These are phyloP conservation scores for Nelumbo lutea DNA, from an alignment of 164 flowering plant species.

Conservation along the genomic window DNA sequence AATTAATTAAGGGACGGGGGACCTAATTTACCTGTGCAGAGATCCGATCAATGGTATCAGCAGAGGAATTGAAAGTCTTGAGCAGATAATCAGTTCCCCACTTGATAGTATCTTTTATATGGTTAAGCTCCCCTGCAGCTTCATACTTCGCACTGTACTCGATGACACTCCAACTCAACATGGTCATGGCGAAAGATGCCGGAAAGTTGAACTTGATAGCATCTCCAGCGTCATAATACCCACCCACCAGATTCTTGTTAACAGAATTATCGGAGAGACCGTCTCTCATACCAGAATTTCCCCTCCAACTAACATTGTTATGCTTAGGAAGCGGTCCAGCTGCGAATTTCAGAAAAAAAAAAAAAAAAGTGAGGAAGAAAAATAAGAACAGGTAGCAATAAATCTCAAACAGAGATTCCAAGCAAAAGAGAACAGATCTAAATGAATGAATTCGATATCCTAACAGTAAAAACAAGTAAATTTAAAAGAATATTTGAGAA, in stretches of 20 bases:
- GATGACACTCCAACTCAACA: conserved; percentile 92
- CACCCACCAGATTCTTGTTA: conserved; percentile 74
- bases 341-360: conserved; percentile 21
- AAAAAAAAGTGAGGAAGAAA: neutral
- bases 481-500: neutral
- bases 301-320: conserved; percentile 86
- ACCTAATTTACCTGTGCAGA: conserved; percentile 56
- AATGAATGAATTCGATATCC: no score
- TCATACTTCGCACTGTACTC: conserved; percentile 90
- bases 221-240: conserved; percentile 95
- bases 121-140: conserved; percentile 84
- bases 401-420: neutral
- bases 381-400: neutral
- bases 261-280: conserved; percentile 44
- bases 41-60: conserved; percentile 57
- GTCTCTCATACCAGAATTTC: conserved; percentile 69
- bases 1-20: neutral
- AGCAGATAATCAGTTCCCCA: conserved; percentile 95
- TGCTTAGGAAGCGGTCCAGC: conserved; percentile 91
- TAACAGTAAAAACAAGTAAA: no score
- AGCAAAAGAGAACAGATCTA: neutral
- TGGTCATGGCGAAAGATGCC: conserved; percentile 77
- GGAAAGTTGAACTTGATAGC: conserved; percentile 95
- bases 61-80: conserved; percentile 79
- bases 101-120: conserved; percentile 75